These are phyloP conservation scores for Yarrowia osloensis DNA, from an alignment of 805 yeast genomes.

Conservation along the genomic window DNA sequence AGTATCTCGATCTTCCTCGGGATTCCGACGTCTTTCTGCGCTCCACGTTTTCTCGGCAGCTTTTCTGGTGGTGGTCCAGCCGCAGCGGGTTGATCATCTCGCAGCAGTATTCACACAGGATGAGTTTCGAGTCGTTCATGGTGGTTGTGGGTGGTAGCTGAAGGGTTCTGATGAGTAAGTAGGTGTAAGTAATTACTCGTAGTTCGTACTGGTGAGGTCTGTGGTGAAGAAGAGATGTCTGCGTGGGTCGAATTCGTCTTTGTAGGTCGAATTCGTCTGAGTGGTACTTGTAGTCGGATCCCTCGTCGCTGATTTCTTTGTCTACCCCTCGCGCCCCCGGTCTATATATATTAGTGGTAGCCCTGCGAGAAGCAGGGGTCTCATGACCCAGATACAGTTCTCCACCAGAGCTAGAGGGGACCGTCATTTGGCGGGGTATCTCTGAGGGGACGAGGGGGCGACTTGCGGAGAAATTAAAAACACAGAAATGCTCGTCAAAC, in stretches of 20 bases:
- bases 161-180: no score
- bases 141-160: no score
- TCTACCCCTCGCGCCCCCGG: background rate
- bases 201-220: no score
- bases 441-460: no score
- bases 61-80: constrained; percentile 9
- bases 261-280: no score
- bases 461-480: no score
- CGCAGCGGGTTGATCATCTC: constrained; percentile 4
- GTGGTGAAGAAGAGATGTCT: background rate
- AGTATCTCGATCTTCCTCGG: background rate
- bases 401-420: background rate
- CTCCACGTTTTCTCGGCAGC: background rate
- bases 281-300: background rate
- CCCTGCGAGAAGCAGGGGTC: background rate
- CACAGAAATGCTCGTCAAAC: background rate
- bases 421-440: background rate
- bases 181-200: no score
- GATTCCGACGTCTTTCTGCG: background rate
- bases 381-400: constrained; percentile 1
- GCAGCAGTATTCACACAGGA: background rate
- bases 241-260: background rate
- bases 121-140: constrained; percentile 13
- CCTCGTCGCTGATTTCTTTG: background rate
- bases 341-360: background rate